Evolutionary conservation across 805 yeast genomes (phyloP), one percentile per base, ranked within the genome.

Genomic region (Barnettozyma vustinii): DNA sequence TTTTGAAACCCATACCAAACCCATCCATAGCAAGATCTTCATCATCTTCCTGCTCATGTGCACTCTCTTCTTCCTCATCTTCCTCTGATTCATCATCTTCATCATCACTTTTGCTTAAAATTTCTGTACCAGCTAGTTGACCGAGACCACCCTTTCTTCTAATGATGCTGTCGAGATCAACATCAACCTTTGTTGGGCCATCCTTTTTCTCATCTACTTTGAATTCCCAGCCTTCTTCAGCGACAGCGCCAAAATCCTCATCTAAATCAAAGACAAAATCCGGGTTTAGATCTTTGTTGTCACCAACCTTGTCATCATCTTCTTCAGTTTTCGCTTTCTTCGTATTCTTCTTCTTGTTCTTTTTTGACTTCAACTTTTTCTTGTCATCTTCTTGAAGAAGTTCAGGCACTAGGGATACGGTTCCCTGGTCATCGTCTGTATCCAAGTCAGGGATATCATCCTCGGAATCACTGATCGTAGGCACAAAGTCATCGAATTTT

Each of bases 81-180:
- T 69, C 75, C 15, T 66, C 70, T 15, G 70, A 75, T 9, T 75
- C 79, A 64, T 70, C 74, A 8, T 68, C 73, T 13, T 66, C 73
- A 7, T 64, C 70, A 9, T 67, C 72, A 3, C 65, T 72, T 13
- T 64, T 69, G 19, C 56, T 63, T 5, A 64, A 71, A 10, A 60
- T 62, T 16, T 69, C 72, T 15, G 73, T 67, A 42, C 75, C 79
- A 1, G 76, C 81, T 47, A 80, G 61, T 45, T 79, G 77, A 5
- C 77, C 71, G 47, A 84, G 71, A 39, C 96, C 88, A 65, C 97
- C 96, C 59, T 87, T 91, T 65, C 91, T 77, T 69, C 84, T 81
- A 57, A 92, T 86, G 47, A 92, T 92, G 13, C 82, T 81, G 59
- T 92, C 97, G 52, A 92, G 74, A 71, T 92, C 96, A 9, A 89